Conservation (phyloP, 495 filamentous ascomycete genomes). For the Lasiosphaeria hispida region DNA sequence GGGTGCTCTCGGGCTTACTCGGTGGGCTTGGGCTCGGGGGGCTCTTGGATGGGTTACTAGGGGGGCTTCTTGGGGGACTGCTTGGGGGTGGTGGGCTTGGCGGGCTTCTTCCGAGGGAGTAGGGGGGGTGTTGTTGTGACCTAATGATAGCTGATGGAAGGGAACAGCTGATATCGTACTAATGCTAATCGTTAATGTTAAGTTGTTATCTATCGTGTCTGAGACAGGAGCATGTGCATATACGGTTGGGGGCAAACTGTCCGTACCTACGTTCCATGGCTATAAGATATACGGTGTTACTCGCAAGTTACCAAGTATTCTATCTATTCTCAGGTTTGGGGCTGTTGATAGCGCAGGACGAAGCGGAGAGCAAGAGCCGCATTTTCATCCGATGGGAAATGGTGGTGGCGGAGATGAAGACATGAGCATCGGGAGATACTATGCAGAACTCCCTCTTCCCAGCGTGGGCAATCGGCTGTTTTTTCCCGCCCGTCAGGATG, state of each 20-base stretch:
- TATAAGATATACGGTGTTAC: no score
- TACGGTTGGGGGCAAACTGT: no score
- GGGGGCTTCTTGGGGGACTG: constrained; percentile 10
- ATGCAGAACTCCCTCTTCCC: constrained; percentile 2
- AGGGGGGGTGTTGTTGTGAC: constrained; percentile 1
- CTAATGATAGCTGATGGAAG: no score
- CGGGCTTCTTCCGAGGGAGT: background rate
- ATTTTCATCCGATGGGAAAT: background rate
- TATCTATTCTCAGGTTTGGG: no score
- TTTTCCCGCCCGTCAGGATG: no score
- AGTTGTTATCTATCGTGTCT: no score
- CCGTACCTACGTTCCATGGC: no score
- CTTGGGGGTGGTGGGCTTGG: constrained; percentile 9
- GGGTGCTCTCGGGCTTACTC: background rate
- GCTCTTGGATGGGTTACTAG: constrained; percentile 7
- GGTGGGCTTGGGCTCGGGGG: background rate
- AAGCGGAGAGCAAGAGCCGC: background rate
- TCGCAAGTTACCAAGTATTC: no score
- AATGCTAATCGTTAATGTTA: no score
- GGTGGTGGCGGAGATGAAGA: background rate
- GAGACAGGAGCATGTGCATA: no score
- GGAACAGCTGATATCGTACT: no score
- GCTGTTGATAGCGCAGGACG: background rate
- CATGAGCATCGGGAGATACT: background rate
- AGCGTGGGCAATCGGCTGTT: background rate